Evolutionary conservation across 2,329 filamentous ascomycete genomes (phyloP).

Genomic region (Monilinia fructicola): DNA sequence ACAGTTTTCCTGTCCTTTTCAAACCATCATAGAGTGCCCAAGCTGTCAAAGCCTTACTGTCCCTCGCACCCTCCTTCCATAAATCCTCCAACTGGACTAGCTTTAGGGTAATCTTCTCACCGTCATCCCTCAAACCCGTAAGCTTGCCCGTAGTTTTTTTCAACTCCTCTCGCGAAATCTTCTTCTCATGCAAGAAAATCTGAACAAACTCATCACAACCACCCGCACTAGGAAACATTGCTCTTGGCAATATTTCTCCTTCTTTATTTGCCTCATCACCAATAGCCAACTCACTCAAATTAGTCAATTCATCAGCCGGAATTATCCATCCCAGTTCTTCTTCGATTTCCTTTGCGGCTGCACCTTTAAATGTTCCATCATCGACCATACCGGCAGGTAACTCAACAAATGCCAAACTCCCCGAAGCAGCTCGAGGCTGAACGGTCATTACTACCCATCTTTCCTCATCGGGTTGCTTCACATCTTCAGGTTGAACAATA

Average conservation of each 20-base stretch:
- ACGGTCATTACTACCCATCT: conserved; percentile 59
- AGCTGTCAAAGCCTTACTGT: conserved; percentile 60
- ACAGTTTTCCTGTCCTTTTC: conserved; percentile 41
- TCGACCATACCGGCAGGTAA: conserved; percentile 61
- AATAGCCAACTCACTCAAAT: conserved; percentile 56
- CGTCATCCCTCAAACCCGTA: conserved; percentile 57
- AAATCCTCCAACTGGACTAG: conserved; percentile 56
- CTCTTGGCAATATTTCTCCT: conserved; percentile 44
- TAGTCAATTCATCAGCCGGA: conserved; percentile 49
- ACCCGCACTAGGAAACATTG: conserved; percentile 58
- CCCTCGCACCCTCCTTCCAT: conserved; percentile 57
- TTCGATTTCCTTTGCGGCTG: conserved; percentile 59
- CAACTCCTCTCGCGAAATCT: conserved; percentile 51
- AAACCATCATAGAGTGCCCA: conserved; percentile 59
- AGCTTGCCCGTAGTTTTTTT: conserved; percentile 56
- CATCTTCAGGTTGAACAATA: conserved; percentile 49
- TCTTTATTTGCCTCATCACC: conserved; percentile 42
- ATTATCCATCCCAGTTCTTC: conserved; percentile 61
- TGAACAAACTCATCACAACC: conserved; percentile 62
- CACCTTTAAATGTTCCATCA: conserved; percentile 55
- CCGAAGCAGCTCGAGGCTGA: conserved; percentile 57
- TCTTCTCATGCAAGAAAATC: conserved; percentile 57
- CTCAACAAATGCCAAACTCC: conserved; percentile 55
- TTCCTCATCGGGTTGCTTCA: conserved; percentile 43
- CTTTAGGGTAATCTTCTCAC: conserved; percentile 63